A percentile compares a stretch with the other conserved stretches of the same genome.
Evolutionary conservation across 2,329 filamentous ascomycete genomes (phyloP).

Genomic region (Coleophoma crateriformis): DNA sequence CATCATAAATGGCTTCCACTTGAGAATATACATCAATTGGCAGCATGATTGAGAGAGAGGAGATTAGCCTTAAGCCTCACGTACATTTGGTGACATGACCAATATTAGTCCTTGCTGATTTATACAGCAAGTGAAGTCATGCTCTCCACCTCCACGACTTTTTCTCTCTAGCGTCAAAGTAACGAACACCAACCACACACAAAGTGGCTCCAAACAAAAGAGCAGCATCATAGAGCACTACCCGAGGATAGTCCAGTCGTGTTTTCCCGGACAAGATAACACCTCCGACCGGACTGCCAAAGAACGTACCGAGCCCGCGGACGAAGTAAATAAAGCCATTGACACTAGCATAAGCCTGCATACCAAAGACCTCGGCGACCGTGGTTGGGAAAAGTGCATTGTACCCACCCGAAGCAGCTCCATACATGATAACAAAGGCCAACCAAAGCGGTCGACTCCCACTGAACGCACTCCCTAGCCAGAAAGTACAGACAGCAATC

Average conservation of each 20-base stretch:
- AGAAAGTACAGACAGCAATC: slow-evolving; percentile 31
- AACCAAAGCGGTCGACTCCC: slow-evolving; percentile 31
- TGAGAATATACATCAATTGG: no score
- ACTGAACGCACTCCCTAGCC: slow-evolving; percentile 25
- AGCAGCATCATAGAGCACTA: slow-evolving; percentile 35
- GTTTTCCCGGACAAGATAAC: slow-evolving; percentile 30
- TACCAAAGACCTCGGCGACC: slow-evolving; percentile 42
- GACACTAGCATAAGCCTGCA: slow-evolving; percentile 39
- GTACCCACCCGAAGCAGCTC: slow-evolving; percentile 37
- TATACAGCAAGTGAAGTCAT: neutral
- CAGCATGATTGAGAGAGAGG: no score
- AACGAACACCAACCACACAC: slow-evolving; percentile 36
- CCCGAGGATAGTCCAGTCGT: slow-evolving; percentile 28
- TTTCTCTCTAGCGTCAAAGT: slow-evolving; percentile 30
- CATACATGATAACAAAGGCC: slow-evolving; percentile 36
- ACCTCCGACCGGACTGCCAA: slow-evolving; percentile 39
- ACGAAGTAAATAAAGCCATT: slow-evolving; percentile 42
- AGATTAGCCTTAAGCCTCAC: no score
- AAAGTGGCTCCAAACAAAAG: slow-evolving; percentile 31
- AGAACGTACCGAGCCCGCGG: slow-evolving; percentile 35
- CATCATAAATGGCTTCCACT: no score
- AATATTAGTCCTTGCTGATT: no score
- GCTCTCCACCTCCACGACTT: slow-evolving; percentile 35
- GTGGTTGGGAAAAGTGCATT: slow-evolving; percentile 39
- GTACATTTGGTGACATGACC: no score